A percentile compares a stretch with the other conserved stretches of the same genome.
phyloP scores from a whole-genome alignment of 495 filamentous ascomycete species.

The Podospora didyma region DNA sequence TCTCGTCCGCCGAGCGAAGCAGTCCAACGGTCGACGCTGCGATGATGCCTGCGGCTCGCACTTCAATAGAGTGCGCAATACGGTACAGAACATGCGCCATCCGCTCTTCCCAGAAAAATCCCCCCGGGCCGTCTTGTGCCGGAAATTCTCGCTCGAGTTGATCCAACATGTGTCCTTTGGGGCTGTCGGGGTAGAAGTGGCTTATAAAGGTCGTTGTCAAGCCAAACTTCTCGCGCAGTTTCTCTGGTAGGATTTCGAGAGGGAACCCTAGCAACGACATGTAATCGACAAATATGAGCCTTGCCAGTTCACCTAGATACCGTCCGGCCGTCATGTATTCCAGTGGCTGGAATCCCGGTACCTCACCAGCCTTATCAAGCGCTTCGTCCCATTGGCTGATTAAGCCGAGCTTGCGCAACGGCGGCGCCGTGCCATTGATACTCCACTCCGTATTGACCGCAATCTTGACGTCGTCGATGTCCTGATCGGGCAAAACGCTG shows the following conservation, averaged over 20 bases:
- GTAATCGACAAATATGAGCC: constrained; percentile 66
- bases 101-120: constrained; percentile 57
- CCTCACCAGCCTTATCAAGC: constrained; percentile 62
- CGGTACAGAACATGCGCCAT: constrained; percentile 53
- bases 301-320: constrained; percentile 79
- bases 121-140: constrained; percentile 27
- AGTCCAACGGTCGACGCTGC: constrained; percentile 68
- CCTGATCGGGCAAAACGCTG: constrained; percentile 58
- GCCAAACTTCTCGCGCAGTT: constrained; percentile 58
- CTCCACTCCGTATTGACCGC: constrained; percentile 87
- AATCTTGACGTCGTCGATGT: constrained; percentile 52
- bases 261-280: constrained; percentile 42
- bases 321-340: constrained; percentile 85
- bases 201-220: constrained; percentile 71
- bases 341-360: constrained; percentile 78
- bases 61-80: constrained; percentile 61
- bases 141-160: constrained; percentile 54
- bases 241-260: constrained; percentile 47
- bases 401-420: constrained; percentile 59
- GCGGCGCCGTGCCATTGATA: constrained; percentile 66
- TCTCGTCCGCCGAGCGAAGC: constrained; percentile 62
- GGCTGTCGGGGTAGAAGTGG: constrained; percentile 52
- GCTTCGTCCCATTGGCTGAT: constrained; percentile 68
- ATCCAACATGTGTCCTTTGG: constrained; percentile 42
- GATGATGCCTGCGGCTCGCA: constrained; percentile 65